Conservation (phyloP, 2,329 filamentous ascomycete genomes). For the Pyricularia grisea region DNA sequence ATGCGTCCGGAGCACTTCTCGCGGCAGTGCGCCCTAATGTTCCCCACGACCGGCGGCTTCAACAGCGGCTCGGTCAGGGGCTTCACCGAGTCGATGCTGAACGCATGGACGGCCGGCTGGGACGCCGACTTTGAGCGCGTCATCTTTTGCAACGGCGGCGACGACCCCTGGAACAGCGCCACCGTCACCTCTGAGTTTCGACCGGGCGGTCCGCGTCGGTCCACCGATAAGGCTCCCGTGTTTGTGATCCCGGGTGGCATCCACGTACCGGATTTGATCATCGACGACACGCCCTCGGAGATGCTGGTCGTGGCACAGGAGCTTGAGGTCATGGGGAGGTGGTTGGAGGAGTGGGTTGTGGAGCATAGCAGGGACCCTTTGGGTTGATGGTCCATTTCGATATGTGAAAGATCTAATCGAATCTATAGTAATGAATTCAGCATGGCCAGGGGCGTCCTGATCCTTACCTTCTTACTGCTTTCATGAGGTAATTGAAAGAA, state of each 20-base stretch:
- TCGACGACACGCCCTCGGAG: neutral
- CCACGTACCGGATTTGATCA: constrained; percentile 13
- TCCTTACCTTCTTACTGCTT: neutral
- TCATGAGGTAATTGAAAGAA: neutral
- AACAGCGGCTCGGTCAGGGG: constrained; percentile 22
- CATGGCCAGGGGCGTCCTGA: neutral
- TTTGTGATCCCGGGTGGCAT: constrained; percentile 25
- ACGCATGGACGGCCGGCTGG: constrained; percentile 29
- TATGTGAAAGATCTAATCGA: neutral
- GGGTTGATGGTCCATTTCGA: neutral
- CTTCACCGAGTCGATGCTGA: constrained; percentile 24
- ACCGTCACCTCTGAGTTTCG: constrained; percentile 26
- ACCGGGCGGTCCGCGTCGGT: constrained; percentile 24
- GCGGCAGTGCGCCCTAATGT: constrained; percentile 33
- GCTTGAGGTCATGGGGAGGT: neutral
- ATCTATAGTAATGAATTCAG: neutral
- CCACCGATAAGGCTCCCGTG: constrained; percentile 22
- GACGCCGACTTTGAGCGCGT: constrained; percentile 26
- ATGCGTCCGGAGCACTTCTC: constrained; percentile 27
- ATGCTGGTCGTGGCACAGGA: neutral
- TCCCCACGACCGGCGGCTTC: constrained; percentile 25
- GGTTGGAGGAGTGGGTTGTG: neutral
- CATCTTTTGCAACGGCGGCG: constrained; percentile 29
- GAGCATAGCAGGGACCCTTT: neutral
- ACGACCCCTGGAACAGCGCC: constrained; percentile 29